A percentile compares a stretch with the other conserved stretches of the same genome.
These are phyloP conservation scores for Aspergillus sp. DNA, from an alignment of 2,329 filamentous ascomycete species.

Conservation along the genomic window DNA sequence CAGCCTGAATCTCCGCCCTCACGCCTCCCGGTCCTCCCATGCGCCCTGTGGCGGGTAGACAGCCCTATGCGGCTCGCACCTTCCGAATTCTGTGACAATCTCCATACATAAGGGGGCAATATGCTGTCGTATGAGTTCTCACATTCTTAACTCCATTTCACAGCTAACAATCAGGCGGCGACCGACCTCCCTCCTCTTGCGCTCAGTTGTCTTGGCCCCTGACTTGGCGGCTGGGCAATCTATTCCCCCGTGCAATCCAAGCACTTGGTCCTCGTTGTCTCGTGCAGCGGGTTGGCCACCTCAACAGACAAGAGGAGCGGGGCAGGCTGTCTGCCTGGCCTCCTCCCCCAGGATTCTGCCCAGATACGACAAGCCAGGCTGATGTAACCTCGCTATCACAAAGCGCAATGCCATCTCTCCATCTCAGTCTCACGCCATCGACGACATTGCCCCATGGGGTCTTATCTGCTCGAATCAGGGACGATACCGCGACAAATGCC, in stretches of 20 bases:
- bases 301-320: neutral
- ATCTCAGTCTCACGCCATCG: neutral
- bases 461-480: neutral
- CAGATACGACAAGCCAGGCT: neutral
- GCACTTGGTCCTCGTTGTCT: neutral
- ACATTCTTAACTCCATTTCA: neutral
- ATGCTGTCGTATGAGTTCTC: neutral
- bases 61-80: neutral
- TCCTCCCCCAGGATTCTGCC: neutral
- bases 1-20: neutral
- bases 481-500: neutral
- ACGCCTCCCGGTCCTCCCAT: neutral
- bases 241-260: neutral
- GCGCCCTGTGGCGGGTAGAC: neutral
- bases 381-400: conserved; percentile 8
- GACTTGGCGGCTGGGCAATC: neutral
- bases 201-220: neutral
- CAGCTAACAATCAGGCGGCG: neutral
- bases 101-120: neutral
- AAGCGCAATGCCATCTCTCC: neutral
- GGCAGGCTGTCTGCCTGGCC: neutral
- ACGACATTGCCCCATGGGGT: neutral
- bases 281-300: neutral
- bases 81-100: neutral
- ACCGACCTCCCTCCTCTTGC: neutral